A percentile compares a stretch with the other conserved stretches of the same genome.
Evolutionary conservation across 257 asterid genomes (phyloP).

Genomic region (Solanum pinnatisectum): DNA sequence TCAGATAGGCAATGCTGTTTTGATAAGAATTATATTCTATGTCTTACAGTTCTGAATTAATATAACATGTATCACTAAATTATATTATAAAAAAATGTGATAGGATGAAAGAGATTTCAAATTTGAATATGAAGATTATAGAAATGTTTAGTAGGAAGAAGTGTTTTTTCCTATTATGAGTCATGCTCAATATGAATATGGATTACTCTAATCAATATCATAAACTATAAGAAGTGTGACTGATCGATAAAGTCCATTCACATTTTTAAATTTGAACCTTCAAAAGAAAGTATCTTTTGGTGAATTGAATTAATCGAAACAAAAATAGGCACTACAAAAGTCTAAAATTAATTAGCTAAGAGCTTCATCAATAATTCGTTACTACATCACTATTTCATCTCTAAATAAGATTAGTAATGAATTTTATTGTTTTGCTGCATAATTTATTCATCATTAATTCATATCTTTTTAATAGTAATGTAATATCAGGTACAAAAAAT

Average conservation of each 20-base stretch:
- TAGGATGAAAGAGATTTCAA: rapidly evolving
- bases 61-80: rapidly evolving
- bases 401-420: neutral
- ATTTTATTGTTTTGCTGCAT: neutral
- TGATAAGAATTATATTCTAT: rapidly evolving
- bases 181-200: rapidly evolving
- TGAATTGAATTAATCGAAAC: too few relatives aligned
- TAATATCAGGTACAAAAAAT: neutral
- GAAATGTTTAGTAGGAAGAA: neutral
- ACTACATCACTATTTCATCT: neutral
- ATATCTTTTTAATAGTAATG: rapidly evolving
- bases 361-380: neutral
- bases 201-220: neutral
- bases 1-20: rapidly evolving
- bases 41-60: neutral
- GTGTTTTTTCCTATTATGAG: neutral
- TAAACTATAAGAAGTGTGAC: too few relatives aligned
- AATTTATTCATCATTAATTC: neutral
- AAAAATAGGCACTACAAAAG: neutral
- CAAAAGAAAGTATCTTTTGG: rapidly evolving
- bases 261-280: rapidly evolving
- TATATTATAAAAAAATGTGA: neutral
- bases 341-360: neutral
- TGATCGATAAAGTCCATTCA: rapidly evolving
- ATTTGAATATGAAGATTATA: neutral